A percentile compares a stretch with the other conserved stretches of the same genome.
phyloP scores from a whole-genome alignment of 768 basidiomycete species.

The Clavulina sp. region DNA sequence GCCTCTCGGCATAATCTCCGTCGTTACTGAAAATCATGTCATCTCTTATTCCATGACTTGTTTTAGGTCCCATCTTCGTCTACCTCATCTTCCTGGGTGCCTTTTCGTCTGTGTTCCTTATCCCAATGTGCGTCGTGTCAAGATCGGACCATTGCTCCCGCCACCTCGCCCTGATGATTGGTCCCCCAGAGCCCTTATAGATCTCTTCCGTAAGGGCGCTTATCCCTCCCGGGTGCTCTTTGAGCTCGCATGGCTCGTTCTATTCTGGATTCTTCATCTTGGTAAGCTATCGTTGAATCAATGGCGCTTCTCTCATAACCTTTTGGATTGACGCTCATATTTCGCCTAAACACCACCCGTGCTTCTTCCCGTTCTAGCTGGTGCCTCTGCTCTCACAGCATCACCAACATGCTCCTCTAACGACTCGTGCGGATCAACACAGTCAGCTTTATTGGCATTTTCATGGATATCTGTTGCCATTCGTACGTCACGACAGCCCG shows the following conservation, averaged over 20 bases:
- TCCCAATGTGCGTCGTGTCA: background rate
- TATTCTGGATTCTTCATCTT: background rate
- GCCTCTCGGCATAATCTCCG: background rate
- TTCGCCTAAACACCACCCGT: too few relatives aligned
- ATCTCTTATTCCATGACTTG: background rate
- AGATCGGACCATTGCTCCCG: background rate
- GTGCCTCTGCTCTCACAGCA: background rate
- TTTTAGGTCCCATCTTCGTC: background rate
- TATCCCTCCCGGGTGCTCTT: background rate
- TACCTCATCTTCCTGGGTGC: background rate
- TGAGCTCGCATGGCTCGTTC: background rate
- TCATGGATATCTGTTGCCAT: background rate
- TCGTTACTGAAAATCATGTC: background rate
- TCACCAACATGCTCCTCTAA: background rate
- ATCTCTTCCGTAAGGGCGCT: background rate
- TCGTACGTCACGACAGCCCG: background rate
- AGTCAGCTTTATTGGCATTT: background rate
- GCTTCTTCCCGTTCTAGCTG: background rate
- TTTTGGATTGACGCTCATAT: background rate
- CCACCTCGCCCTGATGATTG: background rate
- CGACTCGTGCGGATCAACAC: background rate
- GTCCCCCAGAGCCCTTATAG: background rate
- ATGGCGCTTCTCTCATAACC: background rate
- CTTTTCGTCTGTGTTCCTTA: background rate
- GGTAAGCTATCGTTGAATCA: too few relatives aligned